Evolutionary conservation across 805 yeast species (phyloP), one percentile per base, ranked within the genome.

Genomic region (Myxozyma mucilagina): DNA sequence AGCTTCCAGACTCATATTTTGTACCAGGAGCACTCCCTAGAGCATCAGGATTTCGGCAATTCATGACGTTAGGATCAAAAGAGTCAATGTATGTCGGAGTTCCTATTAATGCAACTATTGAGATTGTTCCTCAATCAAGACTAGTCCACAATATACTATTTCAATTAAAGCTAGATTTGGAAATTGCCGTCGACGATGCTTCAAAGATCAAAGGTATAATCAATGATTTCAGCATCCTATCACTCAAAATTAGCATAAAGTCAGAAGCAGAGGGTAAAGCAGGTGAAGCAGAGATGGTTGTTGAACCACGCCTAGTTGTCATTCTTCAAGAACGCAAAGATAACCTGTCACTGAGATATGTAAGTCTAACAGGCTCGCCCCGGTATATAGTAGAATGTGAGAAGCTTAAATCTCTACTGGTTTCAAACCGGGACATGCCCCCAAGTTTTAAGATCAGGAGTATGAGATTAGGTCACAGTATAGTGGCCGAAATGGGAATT

Each of bases 1-100:
- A 52, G 24, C 48, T 60, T 31, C 60, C 64, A 16, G 60, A 60
- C 16, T 47, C 57, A 36, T 60, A 60, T 41, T 56, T 60, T 41
- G 64, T 56, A 14, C 55, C 54, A 2, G 64, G 64, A 2, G 57
- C 64, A 18, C 20, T 60, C 35, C 48, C 54, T 13, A 43, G 18
- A n/a, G 57, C 60, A 7, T 52, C 64, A 9, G 51, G 47, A 13
- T 29, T 60, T 14, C 60, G 57, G 5, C 35, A 55, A 47, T 44
- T 59, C 11, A 38, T 59, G 54, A 36, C 49, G 14, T 18, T 54
- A 3, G 44, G 54, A 36, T 55, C 59, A 2, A 48, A 57, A 35
- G 58, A 50, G 42, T 14, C 54, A 32, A 53, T 48, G 48, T 47
- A 47, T 18, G 54, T 58, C 41, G 57, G 56, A 20, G 61, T 58